Evolutionary conservation across 305 asterid species (phyloP).

Genomic region (Stenogyne calaminthoides): DNA sequence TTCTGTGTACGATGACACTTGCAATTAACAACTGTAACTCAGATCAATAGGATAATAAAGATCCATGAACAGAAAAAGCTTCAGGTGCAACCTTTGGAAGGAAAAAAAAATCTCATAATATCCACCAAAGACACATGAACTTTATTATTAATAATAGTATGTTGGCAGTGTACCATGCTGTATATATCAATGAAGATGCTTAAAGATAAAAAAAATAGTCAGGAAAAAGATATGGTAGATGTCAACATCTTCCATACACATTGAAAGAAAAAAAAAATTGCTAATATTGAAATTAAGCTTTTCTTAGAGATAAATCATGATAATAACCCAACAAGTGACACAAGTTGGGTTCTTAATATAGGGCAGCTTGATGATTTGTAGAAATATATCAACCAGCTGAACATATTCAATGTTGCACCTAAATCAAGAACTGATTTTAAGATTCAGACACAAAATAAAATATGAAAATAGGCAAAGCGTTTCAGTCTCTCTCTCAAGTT

Average conservation of each 20-base stretch:
- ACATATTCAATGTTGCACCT: background rate
- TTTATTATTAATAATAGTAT: conserved; percentile 14
- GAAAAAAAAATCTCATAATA: background rate
- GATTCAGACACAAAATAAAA: no score
- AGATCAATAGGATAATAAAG: conserved; percentile 22
- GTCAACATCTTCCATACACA: background rate
- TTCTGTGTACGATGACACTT: conserved; percentile 2
- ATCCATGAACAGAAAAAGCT: conserved; percentile 9
- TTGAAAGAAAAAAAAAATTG: background rate
- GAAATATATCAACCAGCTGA: background rate
- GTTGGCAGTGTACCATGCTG: background rate
- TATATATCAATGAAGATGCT: background rate
- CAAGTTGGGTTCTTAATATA: conserved; percentile 1
- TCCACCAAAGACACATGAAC: conserved; percentile 12
- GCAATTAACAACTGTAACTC: conserved; percentile 15
- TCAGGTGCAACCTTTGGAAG: conserved; percentile 7
- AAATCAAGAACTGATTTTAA: no score
- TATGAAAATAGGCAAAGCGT: no score
- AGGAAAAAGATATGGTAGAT: conserved; percentile 8
- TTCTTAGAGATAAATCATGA: no score
- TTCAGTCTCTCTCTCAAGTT: background rate
- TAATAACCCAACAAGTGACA: conserved; percentile 7
- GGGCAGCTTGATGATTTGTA: conserved; percentile 18
- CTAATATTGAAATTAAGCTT: no score
- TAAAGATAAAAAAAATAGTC: background rate